A percentile compares a stretch with the other conserved stretches of the same genome.
phyloP scores from a whole-genome alignment of 1,284 basidiomycete species.

The Thecaphora thlaspeos region DNA sequence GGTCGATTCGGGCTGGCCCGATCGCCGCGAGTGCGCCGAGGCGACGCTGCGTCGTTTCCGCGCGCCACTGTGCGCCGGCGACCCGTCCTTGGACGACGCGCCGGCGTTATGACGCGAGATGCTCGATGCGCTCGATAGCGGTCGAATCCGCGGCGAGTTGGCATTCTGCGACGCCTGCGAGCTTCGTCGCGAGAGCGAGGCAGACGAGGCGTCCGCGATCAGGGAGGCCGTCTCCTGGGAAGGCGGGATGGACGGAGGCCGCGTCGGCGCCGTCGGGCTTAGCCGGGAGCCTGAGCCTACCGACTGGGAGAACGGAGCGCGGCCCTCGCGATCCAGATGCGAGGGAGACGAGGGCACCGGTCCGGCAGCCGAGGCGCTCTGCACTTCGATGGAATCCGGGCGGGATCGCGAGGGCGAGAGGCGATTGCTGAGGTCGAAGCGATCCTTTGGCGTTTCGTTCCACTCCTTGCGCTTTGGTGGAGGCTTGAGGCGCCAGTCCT shows the following conservation, averaged over 20 bases:
- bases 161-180: slow-evolving; percentile 23
- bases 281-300: slow-evolving; percentile 1
- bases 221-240: slow-evolving; percentile 32
- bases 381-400: too few relatives aligned
- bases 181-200: slow-evolving; percentile 17
- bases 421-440: background rate
- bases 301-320: background rate
- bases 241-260: slow-evolving; percentile 25
- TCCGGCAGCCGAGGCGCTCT: background rate
- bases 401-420: too few relatives aligned
- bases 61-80: too few relatives aligned
- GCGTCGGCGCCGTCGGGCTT: slow-evolving; percentile 14
- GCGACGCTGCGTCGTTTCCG: background rate
- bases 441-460: background rate
- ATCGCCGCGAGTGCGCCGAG: background rate
- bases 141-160: slow-evolving; percentile 18
- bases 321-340: background rate
- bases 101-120: slow-evolving; percentile 7
- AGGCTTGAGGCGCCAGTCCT: slow-evolving; percentile 40
- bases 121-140: slow-evolving; percentile 12
- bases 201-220: slow-evolving; percentile 25
- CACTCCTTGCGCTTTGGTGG: slow-evolving; percentile 9
- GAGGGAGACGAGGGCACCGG: background rate
- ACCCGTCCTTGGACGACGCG: background rate
- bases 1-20: background rate